Conservation (phyloP, 768 basidiomycete genomes). For the Hygrophoropsis aurantiaca region DNA sequence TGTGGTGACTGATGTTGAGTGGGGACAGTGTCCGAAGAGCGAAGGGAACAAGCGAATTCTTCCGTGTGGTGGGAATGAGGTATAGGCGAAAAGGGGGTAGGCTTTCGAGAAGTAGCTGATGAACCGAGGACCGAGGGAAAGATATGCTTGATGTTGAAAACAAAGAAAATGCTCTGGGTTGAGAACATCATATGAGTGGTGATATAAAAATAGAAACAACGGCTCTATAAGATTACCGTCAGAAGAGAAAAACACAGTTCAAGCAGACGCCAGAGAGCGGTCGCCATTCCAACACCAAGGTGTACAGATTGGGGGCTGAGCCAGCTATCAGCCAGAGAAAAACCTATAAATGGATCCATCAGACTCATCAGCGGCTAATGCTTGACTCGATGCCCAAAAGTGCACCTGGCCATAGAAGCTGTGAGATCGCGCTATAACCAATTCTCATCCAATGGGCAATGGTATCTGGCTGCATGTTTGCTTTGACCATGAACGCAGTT, state of each 20-base stretch:
- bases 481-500: conserved; percentile 37
- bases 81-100: conserved; percentile 8
- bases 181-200: conserved; percentile 7
- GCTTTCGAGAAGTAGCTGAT: too few species aligned
- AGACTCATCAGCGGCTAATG: too few species aligned
- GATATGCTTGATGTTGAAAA: conserved; percentile 32
- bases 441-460: conserved; percentile 21
- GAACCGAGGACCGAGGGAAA: conserved; percentile 7
- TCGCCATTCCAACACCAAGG: conserved; percentile 20
- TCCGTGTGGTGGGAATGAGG: not conserved
- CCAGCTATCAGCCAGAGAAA: conserved; percentile 4
- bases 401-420: conserved; percentile 21
- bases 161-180: conserved; percentile 34
- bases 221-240: conserved; percentile 35
- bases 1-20: not conserved
- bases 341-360: too few species aligned
- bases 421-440: conserved; percentile 10
- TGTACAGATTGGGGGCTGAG: conserved; percentile 28
- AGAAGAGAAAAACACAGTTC: conserved; percentile 37
- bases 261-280: conserved; percentile 28
- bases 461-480: conserved; percentile 22
- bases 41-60: too few species aligned
- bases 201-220: not conserved
- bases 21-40: too few species aligned
- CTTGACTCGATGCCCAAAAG: too few species aligned